Base-by-base conservation (phyloP, 352 stramenopile species). In the Globisporangium irregulare region DNA sequence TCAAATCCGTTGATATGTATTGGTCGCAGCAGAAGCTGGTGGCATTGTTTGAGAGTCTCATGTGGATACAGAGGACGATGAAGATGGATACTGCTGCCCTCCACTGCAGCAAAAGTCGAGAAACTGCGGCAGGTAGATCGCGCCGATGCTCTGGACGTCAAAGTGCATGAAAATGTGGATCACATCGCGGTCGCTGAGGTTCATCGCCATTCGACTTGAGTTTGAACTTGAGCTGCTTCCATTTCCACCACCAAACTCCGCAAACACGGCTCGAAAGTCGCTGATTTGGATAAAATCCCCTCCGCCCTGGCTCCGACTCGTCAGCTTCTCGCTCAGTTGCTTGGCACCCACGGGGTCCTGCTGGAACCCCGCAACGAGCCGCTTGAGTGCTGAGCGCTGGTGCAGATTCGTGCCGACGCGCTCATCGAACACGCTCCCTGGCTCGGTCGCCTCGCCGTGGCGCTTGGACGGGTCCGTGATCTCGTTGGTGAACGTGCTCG, bases 101-200 rank as follows among this genome's bases (percentile, higher is more conserved):
- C 38, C 38, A 48, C 15, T 50, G 32, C 64, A 41, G 50, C 72
- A 89, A 54, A 83, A 90, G 24, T 79, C 60, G 5, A 82, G 14
- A 24, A 91, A 76, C 3, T 66, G 38, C 12, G 59, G 38, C n/a
- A 89, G 27, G 8, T 62, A 57, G n/a, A 93, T 86, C 12, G 79
- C 80, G 2, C 83, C 85, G 20, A 93, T 79, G 68, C 83, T 87
- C 57, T 89, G 73, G 5, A 72, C 27, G 60, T 93, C 86, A 62
- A 92, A 92, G 68, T 86, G 74, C 86, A 93, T 93, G 76, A 93
- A 93, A 15, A 82, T 79, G 64, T 92, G 84, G 68, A 92, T 89
- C 38, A 77, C 74, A 36, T 93, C 86, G 29, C 76, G 76, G 48
- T 91, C 79, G 1, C 66, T 74, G 25, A 88, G 43, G 4, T 51